A percentile compares a stretch with the other conserved stretches of the same genome.
phyloP scores from a whole-genome alignment of 176 grass and related monocot genomes.

The Zoysia pacifica region DNA sequence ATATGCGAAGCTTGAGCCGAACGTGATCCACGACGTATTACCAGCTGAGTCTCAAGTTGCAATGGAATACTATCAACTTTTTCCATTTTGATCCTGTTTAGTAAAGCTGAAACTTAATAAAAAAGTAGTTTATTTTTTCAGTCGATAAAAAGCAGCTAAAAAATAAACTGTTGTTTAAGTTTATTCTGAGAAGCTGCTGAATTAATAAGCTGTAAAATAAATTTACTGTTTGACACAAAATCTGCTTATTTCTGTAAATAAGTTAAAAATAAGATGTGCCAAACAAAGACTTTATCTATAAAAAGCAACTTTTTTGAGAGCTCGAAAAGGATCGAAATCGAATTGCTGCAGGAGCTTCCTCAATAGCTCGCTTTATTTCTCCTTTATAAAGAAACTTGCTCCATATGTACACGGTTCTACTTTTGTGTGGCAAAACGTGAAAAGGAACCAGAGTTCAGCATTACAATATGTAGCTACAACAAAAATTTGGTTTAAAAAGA shows the following conservation, averaged over 20 bases:
- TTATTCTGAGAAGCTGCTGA: too few species aligned
- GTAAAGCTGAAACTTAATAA: too few species aligned
- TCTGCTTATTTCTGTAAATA: too few species aligned
- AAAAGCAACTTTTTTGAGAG: neutral
- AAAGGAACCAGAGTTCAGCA: neutral
- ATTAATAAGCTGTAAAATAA: too few species aligned
- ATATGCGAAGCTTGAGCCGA: neutral
- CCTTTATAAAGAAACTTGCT: neutral
- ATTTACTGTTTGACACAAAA: too few species aligned
- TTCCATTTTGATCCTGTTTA: too few species aligned
- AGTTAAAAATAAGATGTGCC: too few species aligned
- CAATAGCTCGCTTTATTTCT: neutral
- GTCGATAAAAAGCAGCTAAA: too few species aligned
- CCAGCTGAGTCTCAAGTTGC: neutral
- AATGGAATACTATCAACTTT: neutral
- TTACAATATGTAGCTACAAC: neutral
- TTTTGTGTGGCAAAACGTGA: neutral
- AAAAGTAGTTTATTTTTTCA: too few species aligned
- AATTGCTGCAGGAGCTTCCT: neutral
- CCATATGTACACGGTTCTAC: neutral
- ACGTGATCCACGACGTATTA: constrained; percentile 12
- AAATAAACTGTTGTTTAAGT: too few species aligned
- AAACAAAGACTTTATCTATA: too few species aligned
- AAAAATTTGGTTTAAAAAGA: too few species aligned
- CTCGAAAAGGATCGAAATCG: neutral